A percentile compares a stretch with the other conserved stretches of the same genome.
Conservation (phyloP, 345 rosid species). For the Draba incana region DNA sequence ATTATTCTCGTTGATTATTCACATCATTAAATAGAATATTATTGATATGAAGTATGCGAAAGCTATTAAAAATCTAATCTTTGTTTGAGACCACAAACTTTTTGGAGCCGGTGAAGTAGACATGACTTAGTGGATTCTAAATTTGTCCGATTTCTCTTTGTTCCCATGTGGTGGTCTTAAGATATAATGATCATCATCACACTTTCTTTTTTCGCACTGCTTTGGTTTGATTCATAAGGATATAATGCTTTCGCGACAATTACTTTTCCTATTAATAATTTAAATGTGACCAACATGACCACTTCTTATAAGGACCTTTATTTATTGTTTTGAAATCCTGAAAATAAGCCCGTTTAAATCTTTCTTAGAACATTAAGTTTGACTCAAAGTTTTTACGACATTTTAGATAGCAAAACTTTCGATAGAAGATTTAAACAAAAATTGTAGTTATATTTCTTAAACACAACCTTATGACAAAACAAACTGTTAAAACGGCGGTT, state of each 20-base stretch:
- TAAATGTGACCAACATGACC: too few relatives aligned
- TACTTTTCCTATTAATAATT: background rate
- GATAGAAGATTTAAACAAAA: background rate
- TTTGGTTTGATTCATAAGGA: constrained; percentile 29
- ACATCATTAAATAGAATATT: constrained; percentile 17
- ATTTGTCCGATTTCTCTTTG: constrained; percentile 39
- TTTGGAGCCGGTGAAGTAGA: constrained; percentile 37
- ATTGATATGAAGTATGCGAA: constrained; percentile 9
- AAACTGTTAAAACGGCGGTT: background rate
- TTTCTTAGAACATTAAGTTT: background rate
- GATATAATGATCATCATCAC: constrained; percentile 36
- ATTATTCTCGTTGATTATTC: constrained; percentile 23
- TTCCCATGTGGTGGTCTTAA: constrained; percentile 39
- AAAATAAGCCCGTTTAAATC: background rate
- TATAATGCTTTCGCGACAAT: constrained; percentile 31
- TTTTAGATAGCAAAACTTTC: too few relatives aligned
- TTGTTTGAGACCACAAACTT: constrained; percentile 39
- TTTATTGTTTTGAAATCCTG: background rate
- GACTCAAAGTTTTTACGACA: background rate
- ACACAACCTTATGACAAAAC: background rate
- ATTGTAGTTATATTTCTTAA: background rate
- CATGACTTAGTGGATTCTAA: constrained; percentile 43
- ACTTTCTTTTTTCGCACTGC: constrained; percentile 15
- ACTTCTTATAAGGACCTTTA: background rate
- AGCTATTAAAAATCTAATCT: constrained; percentile 28